These are phyloP conservation scores for Tillandsia leiboldiana DNA, from an alignment of 176 grass and related monocot species.

Conservation along the genomic window DNA sequence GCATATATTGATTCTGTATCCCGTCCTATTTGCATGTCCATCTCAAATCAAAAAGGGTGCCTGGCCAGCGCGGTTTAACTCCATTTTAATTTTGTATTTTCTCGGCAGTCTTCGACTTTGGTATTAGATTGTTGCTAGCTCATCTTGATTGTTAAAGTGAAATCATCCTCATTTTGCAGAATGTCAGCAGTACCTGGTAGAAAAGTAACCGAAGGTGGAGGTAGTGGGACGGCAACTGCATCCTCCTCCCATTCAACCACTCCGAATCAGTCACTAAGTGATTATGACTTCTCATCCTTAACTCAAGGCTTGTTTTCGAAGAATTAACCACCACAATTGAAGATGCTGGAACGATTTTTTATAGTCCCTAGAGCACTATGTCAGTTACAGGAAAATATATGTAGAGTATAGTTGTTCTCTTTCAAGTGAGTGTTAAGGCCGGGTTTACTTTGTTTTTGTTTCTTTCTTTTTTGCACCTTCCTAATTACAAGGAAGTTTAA, in stretches of 20 bases:
- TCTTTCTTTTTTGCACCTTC: background rate
- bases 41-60: no score
- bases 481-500: no score
- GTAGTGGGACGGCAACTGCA: background rate
- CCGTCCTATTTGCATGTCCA: no score
- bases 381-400: background rate
- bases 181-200: constrained; percentile 3
- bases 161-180: constrained; percentile 11
- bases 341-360: background rate
- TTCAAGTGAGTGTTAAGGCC: background rate
- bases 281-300: constrained; percentile 36
- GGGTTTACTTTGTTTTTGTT: background rate
- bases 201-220: constrained; percentile 2
- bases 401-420: background rate
- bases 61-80: no score
- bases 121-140: background rate
- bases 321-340: constrained; percentile 8
- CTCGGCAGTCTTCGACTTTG: background rate
- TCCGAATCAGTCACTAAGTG: constrained; percentile 28
- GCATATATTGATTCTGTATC: no score
- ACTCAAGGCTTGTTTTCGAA: constrained; percentile 29
- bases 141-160: background rate
- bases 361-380: background rate
- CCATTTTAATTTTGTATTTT: background rate
- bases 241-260: constrained; percentile 16